These are phyloP conservation scores for Umbelopsis isabellina DNA, from an alignment of 192 early-diverging fungal species.

Conservation along the genomic window DNA sequence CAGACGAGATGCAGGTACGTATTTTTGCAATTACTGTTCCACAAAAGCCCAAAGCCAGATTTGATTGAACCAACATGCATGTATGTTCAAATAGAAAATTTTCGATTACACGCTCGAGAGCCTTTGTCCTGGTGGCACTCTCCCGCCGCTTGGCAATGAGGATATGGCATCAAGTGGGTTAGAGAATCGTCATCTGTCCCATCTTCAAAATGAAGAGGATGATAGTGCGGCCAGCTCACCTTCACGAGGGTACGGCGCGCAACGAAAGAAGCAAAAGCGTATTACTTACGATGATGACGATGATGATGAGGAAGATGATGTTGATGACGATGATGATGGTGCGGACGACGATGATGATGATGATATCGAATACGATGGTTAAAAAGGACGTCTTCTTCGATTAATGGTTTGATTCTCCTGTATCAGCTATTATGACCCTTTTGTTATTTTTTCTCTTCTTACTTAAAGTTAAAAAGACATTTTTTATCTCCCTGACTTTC, in stretches of 20 bases:
- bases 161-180: constrained; percentile 33
- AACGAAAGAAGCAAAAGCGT: constrained; percentile 31
- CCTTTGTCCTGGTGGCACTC: constrained; percentile 45
- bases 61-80: background rate
- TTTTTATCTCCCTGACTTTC: constrained; percentile 1
- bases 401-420: too few relatives aligned
- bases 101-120: constrained; percentile 46
- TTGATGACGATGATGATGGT: constrained; percentile 19
- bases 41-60: background rate
- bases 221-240: constrained; percentile 6
- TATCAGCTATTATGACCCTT: background rate
- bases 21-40: background rate
- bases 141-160: constrained; percentile 28
- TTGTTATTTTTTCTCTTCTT: background rate
- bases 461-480: background rate
- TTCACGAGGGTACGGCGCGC: constrained; percentile 16
- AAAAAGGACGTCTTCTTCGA: background rate
- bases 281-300: constrained; percentile 38
- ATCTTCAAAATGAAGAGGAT: background rate
- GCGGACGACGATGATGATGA: constrained; percentile 13
- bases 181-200: constrained; percentile 39
- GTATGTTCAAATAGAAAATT: constrained; percentile 27
- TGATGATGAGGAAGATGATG: constrained; percentile 41
- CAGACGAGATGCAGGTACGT: constrained; percentile 59
- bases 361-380: background rate